These are phyloP conservation scores for Tetradesmus lagerheimii DNA, from an alignment of 139 green algal genomes.

Conservation along the genomic window DNA sequence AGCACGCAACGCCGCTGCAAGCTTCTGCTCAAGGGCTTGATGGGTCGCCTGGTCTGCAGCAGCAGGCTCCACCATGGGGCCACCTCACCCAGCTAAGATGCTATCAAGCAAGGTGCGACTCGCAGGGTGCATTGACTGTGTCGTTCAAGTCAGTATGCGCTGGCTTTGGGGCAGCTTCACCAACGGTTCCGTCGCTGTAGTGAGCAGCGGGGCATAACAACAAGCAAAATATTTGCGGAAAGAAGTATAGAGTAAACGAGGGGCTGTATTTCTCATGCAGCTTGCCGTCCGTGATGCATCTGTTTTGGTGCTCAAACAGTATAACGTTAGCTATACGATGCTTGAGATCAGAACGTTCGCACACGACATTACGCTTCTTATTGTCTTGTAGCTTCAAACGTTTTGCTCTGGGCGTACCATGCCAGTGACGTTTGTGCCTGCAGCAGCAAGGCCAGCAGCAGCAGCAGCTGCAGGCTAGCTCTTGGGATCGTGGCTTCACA, in stretches of 20 bases:
- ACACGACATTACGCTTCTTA: too few species aligned
- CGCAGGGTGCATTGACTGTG: neutral
- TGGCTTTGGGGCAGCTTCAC: neutral
- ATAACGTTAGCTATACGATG: too few species aligned
- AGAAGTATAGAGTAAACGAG: too few species aligned
- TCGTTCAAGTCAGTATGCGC: neutral
- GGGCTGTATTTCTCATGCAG: too few species aligned
- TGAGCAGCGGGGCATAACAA: neutral
- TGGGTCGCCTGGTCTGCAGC: neutral
- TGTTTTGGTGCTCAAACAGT: too few species aligned
- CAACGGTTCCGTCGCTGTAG: neutral
- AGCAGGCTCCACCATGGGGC: neutral
- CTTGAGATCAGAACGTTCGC: too few species aligned
- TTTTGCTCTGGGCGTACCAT: neutral
- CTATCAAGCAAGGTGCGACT: neutral
- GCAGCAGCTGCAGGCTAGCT: neutral
- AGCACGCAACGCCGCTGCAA: neutral
- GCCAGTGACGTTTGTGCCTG: too few species aligned
- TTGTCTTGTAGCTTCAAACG: too few species aligned
- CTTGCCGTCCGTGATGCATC: too few species aligned
- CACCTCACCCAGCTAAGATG: neutral
- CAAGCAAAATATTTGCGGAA: neutral
- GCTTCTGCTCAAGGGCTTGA: neutral
- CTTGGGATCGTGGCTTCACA: neutral
- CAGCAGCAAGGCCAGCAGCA: neutral